These are phyloP conservation scores for Debaryomyces singareniensis DNA, from an alignment of 1,139 yeast genomes.

Conservation along the genomic window DNA sequence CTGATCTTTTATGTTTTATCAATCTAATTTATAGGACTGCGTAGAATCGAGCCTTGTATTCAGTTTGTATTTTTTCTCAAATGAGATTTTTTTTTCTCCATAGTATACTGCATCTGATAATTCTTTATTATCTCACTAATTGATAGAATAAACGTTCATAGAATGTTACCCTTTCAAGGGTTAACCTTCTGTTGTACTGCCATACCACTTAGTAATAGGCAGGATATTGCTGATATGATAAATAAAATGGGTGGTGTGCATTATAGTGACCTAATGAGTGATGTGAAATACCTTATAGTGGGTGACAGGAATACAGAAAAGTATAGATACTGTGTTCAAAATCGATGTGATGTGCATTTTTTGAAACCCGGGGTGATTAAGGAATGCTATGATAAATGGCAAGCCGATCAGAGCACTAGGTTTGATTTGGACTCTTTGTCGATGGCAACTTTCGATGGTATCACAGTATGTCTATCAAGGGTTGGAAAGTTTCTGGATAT, in stretches of 20 bases:
- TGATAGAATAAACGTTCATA: no score
- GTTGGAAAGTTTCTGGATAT: slow-evolving; percentile 22
- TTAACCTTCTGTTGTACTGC: slow-evolving; percentile 41
- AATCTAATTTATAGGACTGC: no score
- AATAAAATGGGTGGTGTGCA: slow-evolving; percentile 59
- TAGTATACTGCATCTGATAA: no score
- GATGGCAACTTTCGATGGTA: slow-evolving; percentile 42
- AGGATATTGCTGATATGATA: slow-evolving; percentile 34
- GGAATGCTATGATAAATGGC: slow-evolving; percentile 46
- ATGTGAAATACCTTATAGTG: slow-evolving; percentile 60
- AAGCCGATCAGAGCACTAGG: slow-evolving; percentile 36
- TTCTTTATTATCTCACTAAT: no score
- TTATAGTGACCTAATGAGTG: slow-evolving; percentile 58
- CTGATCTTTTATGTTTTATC: no score
- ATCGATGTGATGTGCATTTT: slow-evolving; percentile 55
- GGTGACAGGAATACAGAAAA: slow-evolving; percentile 65
- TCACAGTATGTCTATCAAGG: slow-evolving; percentile 50
- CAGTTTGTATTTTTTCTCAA: no score
- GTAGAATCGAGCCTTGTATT: no score
- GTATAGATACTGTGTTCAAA: slow-evolving; percentile 54
- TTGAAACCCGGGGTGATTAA: slow-evolving; percentile 42
- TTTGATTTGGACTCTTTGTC: slow-evolving; percentile 11
- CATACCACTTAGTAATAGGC: slow-evolving; percentile 21
- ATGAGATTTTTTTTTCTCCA: no score
- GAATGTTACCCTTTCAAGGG: slow-evolving; percentile 23